Conservation (phyloP, 2,329 filamentous ascomycete genomes). For the Fusarium sp. region DNA sequence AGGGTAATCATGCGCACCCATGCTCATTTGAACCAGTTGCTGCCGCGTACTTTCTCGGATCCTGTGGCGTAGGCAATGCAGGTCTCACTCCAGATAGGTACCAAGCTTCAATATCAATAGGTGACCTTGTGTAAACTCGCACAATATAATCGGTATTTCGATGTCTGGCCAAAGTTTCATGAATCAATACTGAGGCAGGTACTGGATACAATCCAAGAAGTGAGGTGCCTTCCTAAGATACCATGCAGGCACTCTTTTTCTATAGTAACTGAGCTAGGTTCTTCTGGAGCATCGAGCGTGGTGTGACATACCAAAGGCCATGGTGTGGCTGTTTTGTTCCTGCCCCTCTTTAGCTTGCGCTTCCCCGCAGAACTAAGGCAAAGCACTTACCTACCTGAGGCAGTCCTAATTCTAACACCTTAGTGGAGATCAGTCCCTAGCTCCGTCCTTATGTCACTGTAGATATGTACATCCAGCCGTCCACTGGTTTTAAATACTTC, state of each 20-base stretch:
- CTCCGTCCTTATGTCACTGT: slow-evolving; percentile 3
- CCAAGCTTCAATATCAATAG: not conserved
- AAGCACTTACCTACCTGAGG: not conserved
- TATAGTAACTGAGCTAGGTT: not conserved
- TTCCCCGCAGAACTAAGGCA: slow-evolving; percentile 40
- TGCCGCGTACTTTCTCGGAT: not conserved
- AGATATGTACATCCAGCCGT: not conserved
- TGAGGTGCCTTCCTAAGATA: not conserved
- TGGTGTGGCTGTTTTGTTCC: slow-evolving; percentile 24
- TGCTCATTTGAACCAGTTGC: slow-evolving; percentile 6
- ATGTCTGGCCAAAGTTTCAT: not conserved
- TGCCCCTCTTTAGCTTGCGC: slow-evolving; percentile 17
- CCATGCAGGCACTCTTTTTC: not conserved
- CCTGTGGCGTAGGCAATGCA: slow-evolving; percentile 1
- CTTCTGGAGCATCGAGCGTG: slow-evolving; percentile 10
- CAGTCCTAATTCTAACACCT: not conserved
- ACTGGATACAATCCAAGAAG: not conserved
- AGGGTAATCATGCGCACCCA: slow-evolving; percentile 20
- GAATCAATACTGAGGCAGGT: not conserved
- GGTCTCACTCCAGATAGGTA: not conserved
- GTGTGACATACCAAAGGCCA: slow-evolving; percentile 37
- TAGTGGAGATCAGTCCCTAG: not conserved
- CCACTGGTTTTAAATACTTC: slow-evolving; percentile 43
- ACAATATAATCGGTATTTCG: not conserved
- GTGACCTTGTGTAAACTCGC: not conserved